These are phyloP conservation scores for Trametes sanguinea DNA, from an alignment of 768 basidiomycete genomes.

Conservation along the genomic window DNA sequence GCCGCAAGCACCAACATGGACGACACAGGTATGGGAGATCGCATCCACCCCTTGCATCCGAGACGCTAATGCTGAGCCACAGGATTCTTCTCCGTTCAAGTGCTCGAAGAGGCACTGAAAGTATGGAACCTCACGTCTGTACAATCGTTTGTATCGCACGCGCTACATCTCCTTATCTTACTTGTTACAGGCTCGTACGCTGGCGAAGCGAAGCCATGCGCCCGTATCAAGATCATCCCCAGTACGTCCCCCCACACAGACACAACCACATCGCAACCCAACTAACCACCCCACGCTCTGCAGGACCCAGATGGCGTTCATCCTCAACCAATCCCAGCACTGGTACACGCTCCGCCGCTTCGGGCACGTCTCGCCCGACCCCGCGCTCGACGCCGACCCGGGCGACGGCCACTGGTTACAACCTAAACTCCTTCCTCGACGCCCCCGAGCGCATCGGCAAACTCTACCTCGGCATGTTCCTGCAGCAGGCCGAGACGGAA, in stretches of 20 bases:
- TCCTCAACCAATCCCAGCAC: conserved; percentile 83
- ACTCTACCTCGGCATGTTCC: conserved; percentile 80
- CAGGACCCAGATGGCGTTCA: conserved; percentile 83
- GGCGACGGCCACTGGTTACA: conserved; percentile 82
- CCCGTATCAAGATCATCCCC: conserved; percentile 70
- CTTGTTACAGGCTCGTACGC: conserved; percentile 59
- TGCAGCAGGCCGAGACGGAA: conserved; percentile 85
- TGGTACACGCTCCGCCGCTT: conserved; percentile 91
- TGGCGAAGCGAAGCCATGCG: conserved; percentile 88
- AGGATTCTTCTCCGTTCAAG: conserved; percentile 94
- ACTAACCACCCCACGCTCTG: background rate
- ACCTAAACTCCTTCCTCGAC: conserved; percentile 75
- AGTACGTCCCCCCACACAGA: conserved; percentile 50
- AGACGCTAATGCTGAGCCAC: background rate
- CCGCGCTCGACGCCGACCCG: conserved; percentile 44
- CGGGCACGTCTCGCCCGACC: conserved; percentile 47
- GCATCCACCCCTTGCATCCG: background rate
- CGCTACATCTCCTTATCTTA: background rate
- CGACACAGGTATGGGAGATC: conserved; percentile 64
- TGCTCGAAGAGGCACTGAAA: conserved; percentile 79
- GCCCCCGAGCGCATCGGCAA: conserved; percentile 82
- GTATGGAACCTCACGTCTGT: conserved; percentile 81
- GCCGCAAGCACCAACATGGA: conserved; percentile 80
- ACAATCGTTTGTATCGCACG: background rate
- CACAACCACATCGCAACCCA: background rate